phyloP scores from a whole-genome alignment of 371 early-diverging fungal species.

The Syncephalastrum racemosum region DNA sequence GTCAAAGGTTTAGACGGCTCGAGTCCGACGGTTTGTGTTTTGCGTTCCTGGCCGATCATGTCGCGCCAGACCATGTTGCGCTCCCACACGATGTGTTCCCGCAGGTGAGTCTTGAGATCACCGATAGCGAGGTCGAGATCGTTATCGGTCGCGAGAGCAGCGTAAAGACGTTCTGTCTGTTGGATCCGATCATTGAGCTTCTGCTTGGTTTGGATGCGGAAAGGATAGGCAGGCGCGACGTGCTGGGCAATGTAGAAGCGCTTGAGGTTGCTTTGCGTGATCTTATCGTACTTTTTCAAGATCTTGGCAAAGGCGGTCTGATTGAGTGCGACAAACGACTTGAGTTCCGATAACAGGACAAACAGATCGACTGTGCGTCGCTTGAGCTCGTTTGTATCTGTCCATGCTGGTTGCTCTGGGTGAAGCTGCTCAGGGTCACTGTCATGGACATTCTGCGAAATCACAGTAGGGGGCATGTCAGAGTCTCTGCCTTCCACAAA shows the following conservation, averaged over 20 bases:
- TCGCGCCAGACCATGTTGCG: conserved; percentile 98
- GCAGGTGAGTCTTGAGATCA: conserved; percentile 78
- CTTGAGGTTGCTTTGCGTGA: conserved; percentile 65
- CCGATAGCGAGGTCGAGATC: conserved; percentile 60
- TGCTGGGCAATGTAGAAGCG: conserved; percentile 43
- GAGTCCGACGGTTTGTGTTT: conserved; percentile 54
- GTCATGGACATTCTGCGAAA: conserved; percentile 22
- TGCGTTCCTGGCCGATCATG: conserved; percentile 91
- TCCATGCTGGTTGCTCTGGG: too few relatives aligned
- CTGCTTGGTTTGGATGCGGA: conserved; percentile 56
- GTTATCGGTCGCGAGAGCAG: conserved; percentile 39
- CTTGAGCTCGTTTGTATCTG: too few relatives aligned
- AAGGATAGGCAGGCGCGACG: conserved; percentile 66
- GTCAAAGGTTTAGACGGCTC: conserved; percentile 1
- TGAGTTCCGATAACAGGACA: conserved; percentile 80
- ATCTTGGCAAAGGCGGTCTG: conserved; percentile 94
- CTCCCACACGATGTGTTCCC: conserved; percentile 94
- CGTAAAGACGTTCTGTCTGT: conserved; percentile 55
- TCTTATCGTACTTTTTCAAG: conserved; percentile 96
- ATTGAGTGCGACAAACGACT: conserved; percentile 91
- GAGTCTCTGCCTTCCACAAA: too few relatives aligned
- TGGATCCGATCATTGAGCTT: conserved; percentile 64
- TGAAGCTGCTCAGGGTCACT: too few relatives aligned
- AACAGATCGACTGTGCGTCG: conserved; percentile 64
- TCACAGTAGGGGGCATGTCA: too few relatives aligned